Base-by-base conservation (phyloP, 139 green algal genomes). In the Chlorella sp. region DNA sequence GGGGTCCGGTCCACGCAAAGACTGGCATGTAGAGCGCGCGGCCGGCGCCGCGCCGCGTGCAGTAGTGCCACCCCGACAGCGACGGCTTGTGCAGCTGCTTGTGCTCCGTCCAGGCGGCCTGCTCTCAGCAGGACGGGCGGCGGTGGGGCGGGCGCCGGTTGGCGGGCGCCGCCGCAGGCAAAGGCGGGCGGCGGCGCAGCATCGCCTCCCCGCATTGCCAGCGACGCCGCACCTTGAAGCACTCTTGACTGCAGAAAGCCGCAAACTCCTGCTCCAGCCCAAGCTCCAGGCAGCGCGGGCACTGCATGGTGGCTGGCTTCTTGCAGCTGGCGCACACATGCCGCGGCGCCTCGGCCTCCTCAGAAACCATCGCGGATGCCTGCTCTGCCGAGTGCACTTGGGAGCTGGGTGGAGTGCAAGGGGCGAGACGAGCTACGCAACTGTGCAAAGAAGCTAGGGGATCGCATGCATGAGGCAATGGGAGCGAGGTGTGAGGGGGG, bases 231-330 rank as follows among this genome's bases (percentile, higher is more conserved):
- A 91, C 91, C 88, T 98, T 98, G 91, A 98, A 98, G 81, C 95
- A 99, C 0, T 96, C 94, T 56, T 99, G 95, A 0, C 86, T 92
- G 82, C 95, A 98, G 78, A 97, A 98, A 8, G 89, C 84, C 45
- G 89, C 88, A 27, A 74, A 45, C 6, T 88, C 79, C 56, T 89
- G 89, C 5, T 93, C 82, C 23, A 98, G 84, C 7, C 84, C 79
- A 41, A 97, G 79, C 56, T 93, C 86, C 25, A 97, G 51, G 79
- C 95, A 98, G 67, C 95, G 97, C 19, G 95, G 95, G 63, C 95
- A 98, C 74, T 97, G 93, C 74, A 98, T 84, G 79, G 91, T 94
- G 19, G 92, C 92, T 2, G 91, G 88, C 21, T 90, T 89, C 21
- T 79, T 64, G 67, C 93, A 98, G 42, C 91, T 94, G 83, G 45